Percentiles rank a stretch among this genome's conserved stretches.
Evolutionary conservation across 352 stramenopile genomes (phyloP).

Genomic region (Globisporangium nodosum): DNA sequence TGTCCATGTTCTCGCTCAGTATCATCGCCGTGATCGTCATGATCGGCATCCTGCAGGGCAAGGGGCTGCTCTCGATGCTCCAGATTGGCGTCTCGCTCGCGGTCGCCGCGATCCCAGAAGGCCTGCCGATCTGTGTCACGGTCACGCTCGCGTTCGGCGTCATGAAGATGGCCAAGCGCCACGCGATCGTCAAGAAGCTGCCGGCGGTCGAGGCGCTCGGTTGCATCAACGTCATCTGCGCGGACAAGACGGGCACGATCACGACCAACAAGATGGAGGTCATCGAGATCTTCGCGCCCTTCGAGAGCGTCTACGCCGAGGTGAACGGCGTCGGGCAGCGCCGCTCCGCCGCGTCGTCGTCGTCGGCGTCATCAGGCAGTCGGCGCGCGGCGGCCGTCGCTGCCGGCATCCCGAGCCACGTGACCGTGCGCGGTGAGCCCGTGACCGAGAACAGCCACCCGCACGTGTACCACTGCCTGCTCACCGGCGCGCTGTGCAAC

Average conservation of each 20-base stretch:
- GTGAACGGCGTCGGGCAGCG: conserved; percentile 46
- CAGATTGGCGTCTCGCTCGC: conserved; percentile 92
- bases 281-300: conserved; percentile 77
- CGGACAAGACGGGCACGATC: conserved; percentile 95
- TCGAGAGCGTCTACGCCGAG: conserved; percentile 64
- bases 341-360: neutral
- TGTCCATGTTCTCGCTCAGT: conserved; percentile 91
- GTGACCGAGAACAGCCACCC: conserved; percentile 58
- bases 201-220: conserved; percentile 80
- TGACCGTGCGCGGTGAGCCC: conserved; percentile 56
- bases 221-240: conserved; percentile 91
- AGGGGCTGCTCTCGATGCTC: conserved; percentile 93
- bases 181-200: conserved; percentile 88
- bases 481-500: conserved; percentile 74
- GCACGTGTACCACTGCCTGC: conserved; percentile 70
- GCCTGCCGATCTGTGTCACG: conserved; percentile 76
- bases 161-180: conserved; percentile 84
- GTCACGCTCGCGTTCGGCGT: conserved; percentile 74
- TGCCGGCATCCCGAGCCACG: conserved; percentile 16
- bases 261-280: conserved; percentile 89
- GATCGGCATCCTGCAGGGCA: conserved; percentile 88
- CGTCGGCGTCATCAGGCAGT: conserved; percentile 13
- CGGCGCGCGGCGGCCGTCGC: neutral
- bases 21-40: conserved; percentile 94
- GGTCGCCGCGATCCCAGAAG: conserved; percentile 73